A percentile compares a stretch with the other conserved stretches of the same genome.
phyloP scores from a whole-genome alignment of 805 yeast genomes.

The Yamadazyma paraphyllophila region DNA sequence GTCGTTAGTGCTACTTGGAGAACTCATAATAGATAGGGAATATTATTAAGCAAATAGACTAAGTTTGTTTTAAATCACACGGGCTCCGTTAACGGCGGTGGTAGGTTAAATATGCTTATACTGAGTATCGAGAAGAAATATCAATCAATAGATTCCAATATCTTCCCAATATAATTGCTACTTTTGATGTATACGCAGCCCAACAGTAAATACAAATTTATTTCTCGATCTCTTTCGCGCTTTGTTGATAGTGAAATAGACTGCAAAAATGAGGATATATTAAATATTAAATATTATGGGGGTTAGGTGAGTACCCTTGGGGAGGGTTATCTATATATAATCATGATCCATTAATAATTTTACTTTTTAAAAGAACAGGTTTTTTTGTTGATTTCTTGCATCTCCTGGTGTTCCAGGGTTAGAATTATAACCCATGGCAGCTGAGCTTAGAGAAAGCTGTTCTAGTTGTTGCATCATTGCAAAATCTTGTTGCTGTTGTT shows the following conservation, averaged over 20 bases:
- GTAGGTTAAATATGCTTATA: too few relatives aligned
- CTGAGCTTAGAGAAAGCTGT: slow-evolving; percentile 45
- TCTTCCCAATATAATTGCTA: not conserved
- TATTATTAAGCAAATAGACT: not conserved
- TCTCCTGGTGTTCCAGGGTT: slow-evolving; percentile 37
- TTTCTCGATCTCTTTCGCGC: not conserved
- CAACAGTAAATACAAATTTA: not conserved
- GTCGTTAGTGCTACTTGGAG: slow-evolving; percentile 13
- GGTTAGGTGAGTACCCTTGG: not conserved
- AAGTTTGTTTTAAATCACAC: not conserved
- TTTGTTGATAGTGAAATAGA: not conserved
- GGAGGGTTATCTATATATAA: not conserved
- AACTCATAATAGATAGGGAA: slow-evolving; percentile 10
- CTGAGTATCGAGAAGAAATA: too few relatives aligned
- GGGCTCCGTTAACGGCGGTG: not conserved
- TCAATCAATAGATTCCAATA: too few relatives aligned
- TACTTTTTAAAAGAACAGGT: slow-evolving; percentile 24
- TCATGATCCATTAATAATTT: not conserved
- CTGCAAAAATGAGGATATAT: not conserved
- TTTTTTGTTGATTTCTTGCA: slow-evolving; percentile 18
- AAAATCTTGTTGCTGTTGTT: slow-evolving; percentile 23
- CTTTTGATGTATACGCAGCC: not conserved
- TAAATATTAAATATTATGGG: not conserved
- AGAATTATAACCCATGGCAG: slow-evolving; percentile 46
- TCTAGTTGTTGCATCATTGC: slow-evolving; percentile 47